phyloP scores from a whole-genome alignment of 2,329 filamentous ascomycete genomes.

The Tolypocladium guangdongense region DNA sequence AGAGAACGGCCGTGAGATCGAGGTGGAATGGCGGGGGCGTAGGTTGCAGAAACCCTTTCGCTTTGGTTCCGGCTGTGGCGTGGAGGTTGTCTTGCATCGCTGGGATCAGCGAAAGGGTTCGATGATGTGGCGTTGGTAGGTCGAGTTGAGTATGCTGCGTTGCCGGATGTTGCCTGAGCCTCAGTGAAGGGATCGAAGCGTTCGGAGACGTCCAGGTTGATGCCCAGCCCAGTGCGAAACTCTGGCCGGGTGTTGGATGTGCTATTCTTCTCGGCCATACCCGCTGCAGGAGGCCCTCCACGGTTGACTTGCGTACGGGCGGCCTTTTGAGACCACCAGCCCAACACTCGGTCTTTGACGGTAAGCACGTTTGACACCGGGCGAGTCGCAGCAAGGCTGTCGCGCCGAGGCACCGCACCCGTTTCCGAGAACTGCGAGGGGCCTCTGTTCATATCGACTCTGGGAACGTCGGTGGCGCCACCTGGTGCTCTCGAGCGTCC shows the following conservation, averaged over 20 bases:
- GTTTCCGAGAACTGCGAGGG: conserved; percentile 39
- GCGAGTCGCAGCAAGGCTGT: not conserved
- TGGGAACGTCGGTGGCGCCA: conserved; percentile 19
- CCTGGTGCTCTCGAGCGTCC: conserved; percentile 1
- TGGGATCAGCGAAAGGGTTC: conserved; percentile 37
- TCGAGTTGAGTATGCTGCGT: conserved; percentile 24
- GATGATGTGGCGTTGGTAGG: conserved; percentile 6
- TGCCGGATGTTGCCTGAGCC: conserved; percentile 26
- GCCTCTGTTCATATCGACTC: conserved; percentile 39
- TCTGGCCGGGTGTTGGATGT: conserved; percentile 14
- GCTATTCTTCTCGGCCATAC: not conserved
- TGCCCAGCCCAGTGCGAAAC: conserved; percentile 27
- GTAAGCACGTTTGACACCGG: not conserved
- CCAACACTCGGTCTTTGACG: not conserved
- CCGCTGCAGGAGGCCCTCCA: not conserved
- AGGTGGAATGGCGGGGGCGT: conserved; percentile 27
- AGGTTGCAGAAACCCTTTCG: conserved; percentile 3
- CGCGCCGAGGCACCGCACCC: conserved; percentile 3
- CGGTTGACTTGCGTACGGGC: conserved; percentile 17
- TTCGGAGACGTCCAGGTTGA: conserved; percentile 21
- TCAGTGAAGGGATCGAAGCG: conserved; percentile 37
- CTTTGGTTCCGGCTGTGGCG: conserved; percentile 2
- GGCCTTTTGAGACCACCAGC: conserved; percentile 32
- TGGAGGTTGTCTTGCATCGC: conserved; percentile 34
- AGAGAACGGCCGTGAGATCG: conserved; percentile 38